Evolutionary conservation across 495 filamentous ascomycete genomes (phyloP).

Genomic region (Bathelium albidoporum): DNA sequence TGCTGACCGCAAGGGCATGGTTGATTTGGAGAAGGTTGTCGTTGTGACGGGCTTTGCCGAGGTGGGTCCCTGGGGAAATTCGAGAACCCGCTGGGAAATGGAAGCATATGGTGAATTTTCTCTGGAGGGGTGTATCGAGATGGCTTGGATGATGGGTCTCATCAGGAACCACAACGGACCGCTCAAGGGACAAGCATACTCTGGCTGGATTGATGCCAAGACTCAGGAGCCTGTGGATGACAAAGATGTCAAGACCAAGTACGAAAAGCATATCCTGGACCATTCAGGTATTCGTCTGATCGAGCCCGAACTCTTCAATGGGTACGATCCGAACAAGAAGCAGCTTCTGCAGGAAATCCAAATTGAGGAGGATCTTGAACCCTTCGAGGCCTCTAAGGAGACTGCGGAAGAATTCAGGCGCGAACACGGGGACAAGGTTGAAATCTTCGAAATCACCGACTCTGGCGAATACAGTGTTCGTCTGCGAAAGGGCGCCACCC

Average conservation of each 20-base stretch:
- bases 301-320: slow-evolving; percentile 92
- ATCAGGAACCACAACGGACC: slow-evolving; percentile 99
- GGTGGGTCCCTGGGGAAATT: slow-evolving; percentile 96
- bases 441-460: slow-evolving; percentile 92
- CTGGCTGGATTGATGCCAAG: slow-evolving; percentile 95
- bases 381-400: slow-evolving; percentile 95
- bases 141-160: slow-evolving; percentile 99
- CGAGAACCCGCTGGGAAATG: slow-evolving; percentile 98
- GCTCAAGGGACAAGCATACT: slow-evolving; percentile 91
- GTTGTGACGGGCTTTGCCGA: slow-evolving; percentile 96
- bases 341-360: slow-evolving; percentile 95
- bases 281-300: slow-evolving; percentile 97
- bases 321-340: slow-evolving; percentile 97
- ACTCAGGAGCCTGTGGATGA: slow-evolving; percentile 91
- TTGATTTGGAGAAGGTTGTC: slow-evolving; percentile 93
- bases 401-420: slow-evolving; percentile 95
- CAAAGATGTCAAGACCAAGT: slow-evolving; percentile 93
- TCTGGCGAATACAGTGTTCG: slow-evolving; percentile 90
- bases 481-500: slow-evolving; percentile 83
- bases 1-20: slow-evolving; percentile 85
- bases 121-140: slow-evolving; percentile 94
- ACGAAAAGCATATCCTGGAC: slow-evolving; percentile 91
- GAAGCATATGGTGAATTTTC: slow-evolving; percentile 95
- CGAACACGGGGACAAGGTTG: slow-evolving; percentile 92
- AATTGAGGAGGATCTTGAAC: slow-evolving; percentile 90